phyloP scores from a whole-genome alignment of 805 yeast genomes.

The Hanseniaspora taiwanica region DNA sequence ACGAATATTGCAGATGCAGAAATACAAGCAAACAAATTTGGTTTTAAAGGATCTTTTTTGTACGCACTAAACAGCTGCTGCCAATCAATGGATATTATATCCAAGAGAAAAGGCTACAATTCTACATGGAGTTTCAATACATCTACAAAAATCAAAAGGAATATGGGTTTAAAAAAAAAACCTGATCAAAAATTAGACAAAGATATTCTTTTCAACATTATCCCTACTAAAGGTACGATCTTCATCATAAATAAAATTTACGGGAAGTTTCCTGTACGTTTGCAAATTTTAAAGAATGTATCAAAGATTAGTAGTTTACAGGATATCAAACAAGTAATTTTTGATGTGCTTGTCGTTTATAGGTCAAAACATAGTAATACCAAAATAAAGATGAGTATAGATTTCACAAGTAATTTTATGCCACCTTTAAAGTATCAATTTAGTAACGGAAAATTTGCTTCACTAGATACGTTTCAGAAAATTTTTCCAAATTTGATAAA shows the following conservation, averaged over 20 bases:
- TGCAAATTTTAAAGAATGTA: constrained; percentile 7
- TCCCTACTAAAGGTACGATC: constrained; percentile 11
- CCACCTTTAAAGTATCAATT: not conserved
- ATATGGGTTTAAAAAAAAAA: too few species aligned
- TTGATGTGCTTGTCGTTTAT: constrained; percentile 15
- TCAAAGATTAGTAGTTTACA: constrained; percentile 7
- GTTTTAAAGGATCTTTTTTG: constrained; percentile 67
- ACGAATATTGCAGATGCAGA: constrained; percentile 9
- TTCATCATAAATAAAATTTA: constrained; percentile 12
- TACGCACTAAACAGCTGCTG: constrained; percentile 35
- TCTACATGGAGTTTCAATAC: constrained; percentile 16
- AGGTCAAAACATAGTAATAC: constrained; percentile 8
- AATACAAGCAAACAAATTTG: constrained; percentile 31
- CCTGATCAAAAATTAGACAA: too few species aligned
- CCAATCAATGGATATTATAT: constrained; percentile 31
- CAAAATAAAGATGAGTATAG: constrained; percentile 7
- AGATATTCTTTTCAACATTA: constrained; percentile 1
- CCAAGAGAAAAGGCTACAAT: constrained; percentile 27
- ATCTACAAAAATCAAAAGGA: constrained; percentile 6
- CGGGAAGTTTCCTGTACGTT: constrained; percentile 18
- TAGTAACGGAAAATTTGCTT: not conserved
- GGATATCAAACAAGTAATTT: constrained; percentile 10
- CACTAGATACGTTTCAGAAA: not conserved
- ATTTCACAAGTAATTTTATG: constrained; percentile 4
- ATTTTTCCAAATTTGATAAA: constrained; percentile 3